Evolutionary conservation across 139 green algal species (phyloP).

Genomic region (Asterochloris erici): DNA sequence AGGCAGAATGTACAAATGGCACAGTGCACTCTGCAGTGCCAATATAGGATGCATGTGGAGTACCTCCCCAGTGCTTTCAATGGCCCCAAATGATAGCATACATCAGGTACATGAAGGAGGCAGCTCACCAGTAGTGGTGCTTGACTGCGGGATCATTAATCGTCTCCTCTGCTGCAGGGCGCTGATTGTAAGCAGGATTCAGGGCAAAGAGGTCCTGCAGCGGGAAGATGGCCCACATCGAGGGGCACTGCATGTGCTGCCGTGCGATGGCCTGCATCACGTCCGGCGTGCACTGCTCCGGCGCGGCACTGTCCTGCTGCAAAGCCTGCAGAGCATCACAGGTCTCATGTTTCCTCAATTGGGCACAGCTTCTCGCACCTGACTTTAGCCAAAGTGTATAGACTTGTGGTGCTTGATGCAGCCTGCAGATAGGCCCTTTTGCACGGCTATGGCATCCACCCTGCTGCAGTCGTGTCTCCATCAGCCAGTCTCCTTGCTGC

Average conservation of each 20-base stretch:
- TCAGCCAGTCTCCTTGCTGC: too few species aligned
- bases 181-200: constrained; percentile 27
- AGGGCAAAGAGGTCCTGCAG: constrained; percentile 72
- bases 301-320: constrained; percentile 24
- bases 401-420: too few species aligned
- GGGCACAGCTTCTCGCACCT: too few species aligned
- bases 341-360: too few species aligned
- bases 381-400: too few species aligned
- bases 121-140: constrained; percentile 92
- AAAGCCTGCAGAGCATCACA: constrained; percentile 25
- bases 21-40: neutral
- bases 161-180: constrained; percentile 75
- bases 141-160: constrained; percentile 97
- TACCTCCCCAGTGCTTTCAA: neutral
- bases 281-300: constrained; percentile 63
- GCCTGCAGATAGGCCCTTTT: too few species aligned
- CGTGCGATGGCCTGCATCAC: constrained; percentile 75
- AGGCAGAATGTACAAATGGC: neutral
- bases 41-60: neutral
- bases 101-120: neutral
- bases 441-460: too few species aligned
- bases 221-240: constrained; percentile 83
- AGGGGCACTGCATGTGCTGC: constrained; percentile 81
- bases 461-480: too few species aligned
- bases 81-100: too few species aligned